Percentiles rank a stretch among this genome's conserved stretches.
Evolutionary conservation across 768 basidiomycete species (phyloP).

Genomic region (Leucosporidium scottii): DNA sequence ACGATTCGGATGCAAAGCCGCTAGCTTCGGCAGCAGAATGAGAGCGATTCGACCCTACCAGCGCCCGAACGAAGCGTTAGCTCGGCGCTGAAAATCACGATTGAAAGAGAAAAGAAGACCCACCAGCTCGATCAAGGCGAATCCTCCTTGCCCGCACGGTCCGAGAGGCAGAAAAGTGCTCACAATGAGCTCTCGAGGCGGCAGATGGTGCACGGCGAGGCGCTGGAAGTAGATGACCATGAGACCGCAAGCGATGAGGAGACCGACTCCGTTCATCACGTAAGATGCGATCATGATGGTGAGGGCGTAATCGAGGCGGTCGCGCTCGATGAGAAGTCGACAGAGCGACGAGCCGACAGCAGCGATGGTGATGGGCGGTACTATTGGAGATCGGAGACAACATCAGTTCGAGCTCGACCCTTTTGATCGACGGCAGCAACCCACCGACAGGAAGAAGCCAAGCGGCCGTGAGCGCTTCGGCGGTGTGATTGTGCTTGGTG

Average conservation of each 20-base stretch:
- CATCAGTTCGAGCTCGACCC: background rate
- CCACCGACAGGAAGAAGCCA: slow-evolving; percentile 37
- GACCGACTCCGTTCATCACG: slow-evolving; percentile 32
- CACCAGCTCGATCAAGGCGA: slow-evolving; percentile 31
- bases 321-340: slow-evolving; percentile 25
- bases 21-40: slow-evolving; percentile 28
- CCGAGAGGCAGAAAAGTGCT: slow-evolving; percentile 35
- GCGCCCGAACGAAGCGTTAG: background rate
- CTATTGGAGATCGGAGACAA: background rate
- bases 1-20: background rate
- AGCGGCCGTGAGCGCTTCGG: slow-evolving; percentile 35
- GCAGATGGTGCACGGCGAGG: slow-evolving; percentile 33
- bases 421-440: background rate
- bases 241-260: slow-evolving; percentile 29
- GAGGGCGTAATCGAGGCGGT: slow-evolving; percentile 27
- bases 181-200: slow-evolving; percentile 34
- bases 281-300: slow-evolving; percentile 32
- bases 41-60: slow-evolving; percentile 28
- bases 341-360: slow-evolving; percentile 29
- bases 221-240: slow-evolving; percentile 36
- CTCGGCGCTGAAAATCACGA: background rate
- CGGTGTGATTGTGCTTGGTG: slow-evolving; percentile 26
- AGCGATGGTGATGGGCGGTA: slow-evolving; percentile 36
- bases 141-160: slow-evolving; percentile 33
- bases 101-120: background rate